Conservation (phyloP, 345 rosid species). For the Brassica carinata region DNA sequence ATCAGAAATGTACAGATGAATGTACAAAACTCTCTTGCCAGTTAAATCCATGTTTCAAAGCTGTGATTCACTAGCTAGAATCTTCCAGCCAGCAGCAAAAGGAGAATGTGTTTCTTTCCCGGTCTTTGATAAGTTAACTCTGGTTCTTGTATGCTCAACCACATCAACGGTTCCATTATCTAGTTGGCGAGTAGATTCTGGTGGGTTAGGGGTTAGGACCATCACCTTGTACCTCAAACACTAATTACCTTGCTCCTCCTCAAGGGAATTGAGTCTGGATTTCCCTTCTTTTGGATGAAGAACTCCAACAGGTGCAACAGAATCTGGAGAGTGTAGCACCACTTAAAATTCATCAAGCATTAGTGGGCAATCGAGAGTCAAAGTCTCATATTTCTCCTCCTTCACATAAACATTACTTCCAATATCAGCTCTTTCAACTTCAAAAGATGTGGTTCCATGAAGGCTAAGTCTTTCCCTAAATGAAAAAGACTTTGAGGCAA, state of each 20-base stretch:
- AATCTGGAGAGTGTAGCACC: conserved; percentile 78
- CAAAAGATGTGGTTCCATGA: conserved; percentile 67
- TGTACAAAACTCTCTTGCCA: conserved; percentile 84
- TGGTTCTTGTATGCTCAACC: too few species aligned
- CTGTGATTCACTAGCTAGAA: conserved; percentile 43
- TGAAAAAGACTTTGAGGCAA: conserved; percentile 80
- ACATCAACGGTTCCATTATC: conserved; percentile 40
- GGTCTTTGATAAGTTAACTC: conserved; percentile 53
- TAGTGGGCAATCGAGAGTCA: conserved; percentile 96
- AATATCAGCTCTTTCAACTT: conserved; percentile 94
- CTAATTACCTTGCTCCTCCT: conserved; percentile 48
- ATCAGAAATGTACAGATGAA: conserved; percentile 86
- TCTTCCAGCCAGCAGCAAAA: conserved; percentile 85
- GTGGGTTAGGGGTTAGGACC: conserved; percentile 35
- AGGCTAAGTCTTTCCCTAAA: conserved; percentile 79
- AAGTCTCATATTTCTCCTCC: conserved; percentile 97
- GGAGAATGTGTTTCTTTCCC: conserved; percentile 61
- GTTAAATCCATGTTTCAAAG: conserved; percentile 54
- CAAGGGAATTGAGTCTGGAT: conserved; percentile 28
- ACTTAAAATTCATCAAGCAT: conserved; percentile 83
- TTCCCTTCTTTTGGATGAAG: conserved; percentile 74
- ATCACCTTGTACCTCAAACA: conserved; percentile 68
- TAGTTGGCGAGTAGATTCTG: conserved; percentile 39
- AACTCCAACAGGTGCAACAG: conserved; percentile 92
- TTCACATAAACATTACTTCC: conserved; percentile 93